Conservation (phyloP, 305 asterid species). For the Solanum hybrid region DNA sequence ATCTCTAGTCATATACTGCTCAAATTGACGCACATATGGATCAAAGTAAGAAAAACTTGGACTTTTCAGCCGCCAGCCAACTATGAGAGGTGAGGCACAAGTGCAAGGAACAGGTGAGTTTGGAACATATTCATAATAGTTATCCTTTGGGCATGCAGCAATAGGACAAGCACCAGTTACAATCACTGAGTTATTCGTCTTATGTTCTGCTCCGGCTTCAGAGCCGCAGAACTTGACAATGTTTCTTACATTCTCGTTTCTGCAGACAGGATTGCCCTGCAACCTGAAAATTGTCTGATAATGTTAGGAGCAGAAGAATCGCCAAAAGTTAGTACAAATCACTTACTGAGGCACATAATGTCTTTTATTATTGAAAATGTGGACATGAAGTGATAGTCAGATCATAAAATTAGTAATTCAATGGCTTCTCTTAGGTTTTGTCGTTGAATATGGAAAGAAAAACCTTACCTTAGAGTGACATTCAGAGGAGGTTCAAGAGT, state of each 20-base stretch:
- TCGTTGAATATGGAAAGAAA: not conserved
- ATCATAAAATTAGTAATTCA: not conserved
- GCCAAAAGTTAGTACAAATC: not conserved
- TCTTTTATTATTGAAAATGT: not conserved
- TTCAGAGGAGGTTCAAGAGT: constrained; percentile 35
- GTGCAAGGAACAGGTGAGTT: constrained; percentile 37
- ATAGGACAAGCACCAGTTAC: constrained; percentile 19
- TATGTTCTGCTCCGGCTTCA: constrained; percentile 13
- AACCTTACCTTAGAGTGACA: constrained; percentile 30
- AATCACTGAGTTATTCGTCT: not conserved
- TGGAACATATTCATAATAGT: constrained; percentile 33
- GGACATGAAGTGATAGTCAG: not conserved
- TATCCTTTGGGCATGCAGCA: constrained; percentile 31
- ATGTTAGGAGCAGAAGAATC: not conserved
- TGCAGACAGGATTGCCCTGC: constrained; percentile 37
- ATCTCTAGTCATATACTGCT: constrained; percentile 23
- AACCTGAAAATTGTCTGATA: constrained; percentile 17
- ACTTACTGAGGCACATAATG: not conserved
- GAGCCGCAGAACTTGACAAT: constrained; percentile 23
- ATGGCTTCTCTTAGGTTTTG: not conserved
- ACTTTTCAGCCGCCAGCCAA: constrained; percentile 46
- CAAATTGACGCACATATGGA: constrained; percentile 25
- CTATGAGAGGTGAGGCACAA: constrained; percentile 45
- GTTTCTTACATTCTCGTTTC: constrained; percentile 15
- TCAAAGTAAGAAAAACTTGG: constrained; percentile 42